A percentile compares a stretch with the other conserved stretches of the same genome.
Evolutionary conservation across 768 basidiomycete species (phyloP).

Genomic region (Gelatoporia subvermispora): DNA sequence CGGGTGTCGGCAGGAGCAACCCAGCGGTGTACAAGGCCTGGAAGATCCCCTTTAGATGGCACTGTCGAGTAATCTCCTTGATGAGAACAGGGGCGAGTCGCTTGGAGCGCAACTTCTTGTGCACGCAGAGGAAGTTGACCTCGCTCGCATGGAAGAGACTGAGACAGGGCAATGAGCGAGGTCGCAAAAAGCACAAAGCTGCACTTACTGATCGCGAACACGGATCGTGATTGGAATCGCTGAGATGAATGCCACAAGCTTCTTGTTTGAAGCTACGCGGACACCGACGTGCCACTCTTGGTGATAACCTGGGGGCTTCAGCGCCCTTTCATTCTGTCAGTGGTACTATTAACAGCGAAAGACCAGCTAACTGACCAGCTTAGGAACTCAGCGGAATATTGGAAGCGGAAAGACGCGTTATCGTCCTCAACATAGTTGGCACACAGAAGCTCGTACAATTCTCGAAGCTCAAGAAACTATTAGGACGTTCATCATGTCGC

Average conservation of each 20-base stretch:
- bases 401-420: slow-evolving; percentile 93
- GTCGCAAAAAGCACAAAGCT: background rate
- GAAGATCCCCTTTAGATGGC: slow-evolving; percentile 84
- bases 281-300: slow-evolving; percentile 97
- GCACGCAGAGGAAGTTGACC: slow-evolving; percentile 96
- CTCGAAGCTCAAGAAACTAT: slow-evolving; percentile 56
- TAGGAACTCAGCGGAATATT: slow-evolving; percentile 92
- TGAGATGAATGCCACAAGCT: slow-evolving; percentile 94
- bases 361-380: slow-evolving; percentile 58
- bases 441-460: slow-evolving; percentile 88
- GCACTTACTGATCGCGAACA: slow-evolving; percentile 75
- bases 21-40: slow-evolving; percentile 98
- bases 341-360: no score
- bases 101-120: slow-evolving; percentile 96
- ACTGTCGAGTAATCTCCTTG: slow-evolving; percentile 93
- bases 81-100: slow-evolving; percentile 93
- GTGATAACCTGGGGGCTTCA: slow-evolving; percentile 89
- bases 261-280: slow-evolving; percentile 83
- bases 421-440: slow-evolving; percentile 96
- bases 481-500: background rate
- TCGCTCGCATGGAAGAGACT: slow-evolving; percentile 75
- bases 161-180: slow-evolving; percentile 6
- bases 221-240: slow-evolving; percentile 84
- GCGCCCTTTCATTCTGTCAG: slow-evolving; percentile 57
- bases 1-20: slow-evolving; percentile 88